These are phyloP conservation scores for Solanum etuberosum DNA, from an alignment of 257 asterid genomes.

Conservation along the genomic window DNA sequence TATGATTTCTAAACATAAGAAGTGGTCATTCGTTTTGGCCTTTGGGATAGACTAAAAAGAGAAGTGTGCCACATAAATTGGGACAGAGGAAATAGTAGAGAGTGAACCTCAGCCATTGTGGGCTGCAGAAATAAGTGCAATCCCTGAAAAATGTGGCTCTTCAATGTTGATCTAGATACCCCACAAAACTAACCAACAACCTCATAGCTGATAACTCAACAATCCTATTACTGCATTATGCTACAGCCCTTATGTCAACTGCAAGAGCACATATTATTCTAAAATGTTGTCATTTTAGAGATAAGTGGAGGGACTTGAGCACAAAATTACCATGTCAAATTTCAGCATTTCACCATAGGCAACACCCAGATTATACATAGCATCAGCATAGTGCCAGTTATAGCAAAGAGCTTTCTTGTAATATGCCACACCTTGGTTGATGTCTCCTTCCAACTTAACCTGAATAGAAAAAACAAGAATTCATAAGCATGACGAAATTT, in stretches of 20 bases:
- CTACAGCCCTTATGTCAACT: background rate
- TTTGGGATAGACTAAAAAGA: background rate
- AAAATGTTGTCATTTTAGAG: background rate
- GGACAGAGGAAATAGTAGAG: background rate
- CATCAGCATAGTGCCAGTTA: conserved; percentile 99
- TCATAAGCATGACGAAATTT: background rate
- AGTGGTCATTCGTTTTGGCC: background rate
- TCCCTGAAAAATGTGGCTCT: background rate
- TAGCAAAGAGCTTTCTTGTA: conserved; percentile 89
- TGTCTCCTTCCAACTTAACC: conserved; percentile 98
- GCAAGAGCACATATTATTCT: background rate
- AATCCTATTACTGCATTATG: background rate
- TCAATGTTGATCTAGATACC: background rate
- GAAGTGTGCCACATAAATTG: background rate
- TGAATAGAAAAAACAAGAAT: conserved; percentile 18
- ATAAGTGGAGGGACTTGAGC: background rate
- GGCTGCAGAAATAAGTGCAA: background rate
- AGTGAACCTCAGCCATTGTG: background rate
- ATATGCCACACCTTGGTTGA: conserved; percentile 79
- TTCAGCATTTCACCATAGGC: conserved; percentile 99
- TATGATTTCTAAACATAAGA: background rate
- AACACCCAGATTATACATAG: conserved; percentile 98
- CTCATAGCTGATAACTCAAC: background rate
- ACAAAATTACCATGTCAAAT: conserved; percentile 85
- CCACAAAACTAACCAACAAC: background rate